Base-by-base conservation (phyloP, 2,329 filamentous ascomycete species). In the Ophiostoma sp. region DNA sequence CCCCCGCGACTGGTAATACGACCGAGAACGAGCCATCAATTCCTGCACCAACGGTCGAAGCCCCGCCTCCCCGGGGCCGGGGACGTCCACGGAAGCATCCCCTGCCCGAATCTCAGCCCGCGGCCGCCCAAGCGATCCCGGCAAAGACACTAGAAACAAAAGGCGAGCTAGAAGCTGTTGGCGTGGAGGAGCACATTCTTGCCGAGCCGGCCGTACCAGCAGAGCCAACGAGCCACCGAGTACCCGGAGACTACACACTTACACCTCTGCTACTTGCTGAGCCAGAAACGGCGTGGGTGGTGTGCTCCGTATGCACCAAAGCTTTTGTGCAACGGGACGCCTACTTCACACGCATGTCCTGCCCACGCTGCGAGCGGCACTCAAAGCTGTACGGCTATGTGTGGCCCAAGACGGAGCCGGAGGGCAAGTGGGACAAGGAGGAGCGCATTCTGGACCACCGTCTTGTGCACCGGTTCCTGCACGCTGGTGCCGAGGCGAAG, bases 351-450 rank as follows among this genome's bases (percentile, higher is more conserved):
- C 87, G 89, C 66, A 88, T 90, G 65, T 89, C 92, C 16, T 99
- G 95, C 76, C 93, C 92, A 4, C 87, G 95, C 6, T 99, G 95
- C 77, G 95, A 99, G 79, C 87, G 95, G 0, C 95, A 99, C 76
- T 96, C 91, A 16, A 98, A 96, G 80, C 81, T 99, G 0, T 99
- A 98, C 76, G 96, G 96, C 0, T 97, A 91, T 75, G 83, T 90
- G 69, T 99, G 95, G 95, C 95, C 95, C 5, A 97, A 99, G 81
- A 98, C 95, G 0, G 90, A 97, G 70, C 89, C 84, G 71, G 87
- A 89, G 40, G 91, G 91, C 0, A 86, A 87, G 16, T 78, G 85
- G 27, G 95, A 98, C 75, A 88, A 85, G 69, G 87, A 89, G 72
- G 84, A 88, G 75, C 79, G 87, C 9, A 81, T 96, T 0, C 82